A percentile compares a stretch with the other conserved stretches of the same genome.
Conservation (phyloP, 768 basidiomycete genomes). For the Brasilioporus rufonigricans region DNA sequence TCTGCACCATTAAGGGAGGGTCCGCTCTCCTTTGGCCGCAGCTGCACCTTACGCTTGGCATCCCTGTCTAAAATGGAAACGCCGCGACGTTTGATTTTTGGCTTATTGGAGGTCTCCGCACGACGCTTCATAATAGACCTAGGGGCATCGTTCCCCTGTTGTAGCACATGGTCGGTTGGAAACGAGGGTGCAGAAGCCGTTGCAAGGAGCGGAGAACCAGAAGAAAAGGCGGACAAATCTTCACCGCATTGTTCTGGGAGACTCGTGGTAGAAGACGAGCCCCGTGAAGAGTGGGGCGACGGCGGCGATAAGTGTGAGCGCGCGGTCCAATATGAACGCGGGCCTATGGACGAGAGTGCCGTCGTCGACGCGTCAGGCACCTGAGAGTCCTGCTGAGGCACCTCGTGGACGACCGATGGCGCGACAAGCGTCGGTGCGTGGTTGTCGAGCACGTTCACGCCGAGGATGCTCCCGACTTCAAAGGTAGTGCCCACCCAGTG, state of each 20-base stretch:
- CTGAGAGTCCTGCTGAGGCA: not conserved
- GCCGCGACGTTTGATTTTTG: slow-evolving; percentile 7
- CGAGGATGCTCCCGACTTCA: slow-evolving; percentile 74
- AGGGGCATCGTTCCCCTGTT: slow-evolving; percentile 13
- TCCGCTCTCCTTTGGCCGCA: slow-evolving; percentile 21
- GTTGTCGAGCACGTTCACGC: slow-evolving; percentile 54
- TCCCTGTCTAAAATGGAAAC: slow-evolving; percentile 14
- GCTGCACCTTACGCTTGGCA: slow-evolving; percentile 7
- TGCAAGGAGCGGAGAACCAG: slow-evolving; percentile 23
- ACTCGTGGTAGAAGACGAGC: slow-evolving; percentile 13
- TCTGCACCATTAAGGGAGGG: slow-evolving; percentile 23
- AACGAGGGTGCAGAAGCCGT: slow-evolving; percentile 9
- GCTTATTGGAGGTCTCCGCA: slow-evolving; percentile 4
- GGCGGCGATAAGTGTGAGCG: slow-evolving; percentile 16
- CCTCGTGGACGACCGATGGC: slow-evolving; percentile 1
- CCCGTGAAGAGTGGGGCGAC: slow-evolving; percentile 4
- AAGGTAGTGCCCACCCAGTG: slow-evolving; percentile 76
- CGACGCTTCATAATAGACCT: slow-evolving; percentile 29
- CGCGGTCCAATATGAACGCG: slow-evolving; percentile 23
- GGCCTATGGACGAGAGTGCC: slow-evolving; percentile 20
- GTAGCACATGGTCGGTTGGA: slow-evolving; percentile 1
- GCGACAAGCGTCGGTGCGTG: slow-evolving; percentile 6
- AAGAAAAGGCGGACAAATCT: slow-evolving; percentile 19
- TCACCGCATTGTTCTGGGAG: slow-evolving; percentile 14
- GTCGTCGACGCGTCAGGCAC: slow-evolving; percentile 16